phyloP scores from a whole-genome alignment of 371 early-diverging fungal genomes.

The Actinomucor elegans region DNA sequence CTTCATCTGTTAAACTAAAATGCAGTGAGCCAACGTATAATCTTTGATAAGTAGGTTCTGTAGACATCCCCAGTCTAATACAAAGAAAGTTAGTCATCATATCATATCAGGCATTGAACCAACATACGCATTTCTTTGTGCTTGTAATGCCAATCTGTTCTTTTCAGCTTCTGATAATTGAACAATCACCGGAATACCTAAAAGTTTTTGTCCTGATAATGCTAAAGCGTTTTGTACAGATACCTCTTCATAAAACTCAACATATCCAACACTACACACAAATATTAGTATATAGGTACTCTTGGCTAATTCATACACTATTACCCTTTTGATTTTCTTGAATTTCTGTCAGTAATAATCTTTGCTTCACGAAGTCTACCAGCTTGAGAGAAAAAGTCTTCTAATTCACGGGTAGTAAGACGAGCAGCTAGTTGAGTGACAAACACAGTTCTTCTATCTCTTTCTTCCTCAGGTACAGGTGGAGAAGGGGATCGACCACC shows the following conservation, averaged over 20 bases:
- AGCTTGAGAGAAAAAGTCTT: constrained; percentile 84
- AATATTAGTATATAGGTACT: neutral
- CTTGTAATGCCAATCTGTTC: constrained; percentile 72
- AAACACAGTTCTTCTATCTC: constrained; percentile 93
- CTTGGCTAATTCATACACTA: neutral
- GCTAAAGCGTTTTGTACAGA: constrained; percentile 83
- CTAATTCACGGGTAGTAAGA: constrained; percentile 75
- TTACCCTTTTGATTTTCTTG: constrained; percentile 92
- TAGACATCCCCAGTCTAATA: constrained; percentile 33
- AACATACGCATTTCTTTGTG: constrained; percentile 57
- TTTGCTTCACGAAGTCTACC: constrained; percentile 89
- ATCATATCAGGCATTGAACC: too few species aligned
- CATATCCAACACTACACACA: constrained; percentile 71
- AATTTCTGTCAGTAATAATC: constrained; percentile 86
- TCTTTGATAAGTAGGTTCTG: constrained; percentile 58
- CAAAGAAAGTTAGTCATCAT: neutral
- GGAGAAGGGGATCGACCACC: constrained; percentile 70
- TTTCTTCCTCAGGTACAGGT: constrained; percentile 68
- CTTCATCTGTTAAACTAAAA: constrained; percentile 80
- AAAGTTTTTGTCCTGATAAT: constrained; percentile 86
- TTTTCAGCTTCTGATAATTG: constrained; percentile 93
- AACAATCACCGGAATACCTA: constrained; percentile 94
- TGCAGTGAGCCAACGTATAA: constrained; percentile 84
- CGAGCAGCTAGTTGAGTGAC: constrained; percentile 90
- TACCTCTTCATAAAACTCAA: constrained; percentile 90